Base-by-base conservation (phyloP, 1,284 basidiomycete species). In the Ganoderma boninense region DNA sequence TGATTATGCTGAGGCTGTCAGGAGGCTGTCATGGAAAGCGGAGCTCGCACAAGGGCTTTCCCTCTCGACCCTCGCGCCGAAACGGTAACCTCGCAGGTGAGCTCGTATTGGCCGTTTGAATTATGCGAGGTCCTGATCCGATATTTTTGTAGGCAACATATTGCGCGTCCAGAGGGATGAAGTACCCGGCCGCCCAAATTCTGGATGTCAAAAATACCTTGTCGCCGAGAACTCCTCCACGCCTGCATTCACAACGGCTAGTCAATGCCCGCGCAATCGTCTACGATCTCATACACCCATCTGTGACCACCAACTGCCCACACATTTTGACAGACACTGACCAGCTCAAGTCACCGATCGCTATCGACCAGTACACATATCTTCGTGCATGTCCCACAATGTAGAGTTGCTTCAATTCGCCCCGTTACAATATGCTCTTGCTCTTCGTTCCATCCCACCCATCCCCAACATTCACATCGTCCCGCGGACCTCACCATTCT, bases 1-100 rank as follows among this genome's bases (percentile, higher is more conserved):
- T 76, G 93, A 94, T 80, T 95, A 90, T 76, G 87, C 89, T 65
- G 94, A 95, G 82, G 93, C 94, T 23, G 82, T 89, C 73, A 82
- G 85, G 76, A 84, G 94, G 74, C 79, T 95, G 62, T 86, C 89
- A 71, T 95, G 94, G 94, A 95, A 95, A 79, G 82, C 86, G 14
- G 94, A 95, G 82, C 86, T 95, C 65, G 88, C 88, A 23, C 91
- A 93, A 80, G 94, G 89, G 63, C 83, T 93, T 68, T 84, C 85
- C 77, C 84, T 91, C 56, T 93, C 89, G 54, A 89, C 92, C 23
- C 82, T 94, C 69, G 92, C 92, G 65, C 86, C 85, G 29, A 77
- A 74, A 62, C 78, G 78, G 78, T 79, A 73, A 78, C 70, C 60
- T 68, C 56, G 68, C 69, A 68, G 70, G 66, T 68, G 66, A 64